Percentiles rank a stretch among this genome's conserved stretches.
Evolutionary conservation across 306 rosid genomes (phyloP).

Genomic region (Comarum palustre): DNA sequence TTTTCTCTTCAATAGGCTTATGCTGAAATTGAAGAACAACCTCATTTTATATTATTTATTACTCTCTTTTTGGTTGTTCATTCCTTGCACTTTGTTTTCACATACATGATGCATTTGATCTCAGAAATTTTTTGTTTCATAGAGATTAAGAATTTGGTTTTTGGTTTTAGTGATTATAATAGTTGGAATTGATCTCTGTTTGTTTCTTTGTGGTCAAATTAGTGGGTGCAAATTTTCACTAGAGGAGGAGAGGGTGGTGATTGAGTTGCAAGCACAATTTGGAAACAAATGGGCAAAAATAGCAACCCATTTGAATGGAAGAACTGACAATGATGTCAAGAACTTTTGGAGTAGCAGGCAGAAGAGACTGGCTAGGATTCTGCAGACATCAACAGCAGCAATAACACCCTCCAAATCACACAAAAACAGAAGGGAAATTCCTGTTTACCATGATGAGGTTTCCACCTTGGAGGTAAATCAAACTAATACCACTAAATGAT

Average conservation of each 20-base stretch:
- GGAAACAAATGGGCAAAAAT: slow-evolving; percentile 97
- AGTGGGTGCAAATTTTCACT: slow-evolving; percentile 85
- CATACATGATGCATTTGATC: neutral
- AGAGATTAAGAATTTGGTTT: neutral
- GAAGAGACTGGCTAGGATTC: slow-evolving; percentile 75
- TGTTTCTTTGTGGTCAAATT: neutral
- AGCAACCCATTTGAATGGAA: slow-evolving; percentile 66
- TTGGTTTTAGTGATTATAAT: neutral
- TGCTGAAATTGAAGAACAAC: neutral
- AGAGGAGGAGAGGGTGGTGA: slow-evolving; percentile 86
- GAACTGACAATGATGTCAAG: slow-evolving; percentile 92
- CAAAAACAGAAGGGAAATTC: slow-evolving; percentile 34
- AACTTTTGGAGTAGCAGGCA: slow-evolving; percentile 96
- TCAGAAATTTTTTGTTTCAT: neutral
- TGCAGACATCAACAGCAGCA: slow-evolving; percentile 42
- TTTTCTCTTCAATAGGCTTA: neutral
- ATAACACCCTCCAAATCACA: slow-evolving; percentile 47
- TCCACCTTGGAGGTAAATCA: slow-evolving; percentile 42
- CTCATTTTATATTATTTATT: neutral
- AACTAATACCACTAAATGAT: neutral
- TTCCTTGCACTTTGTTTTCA: neutral
- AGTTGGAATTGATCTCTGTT: neutral
- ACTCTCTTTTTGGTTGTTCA: neutral
- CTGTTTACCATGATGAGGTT: slow-evolving; percentile 25
- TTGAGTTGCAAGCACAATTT: slow-evolving; percentile 72